Conservation (phyloP, 495 filamentous ascomycete species). For the Xylaria castorea region DNA sequence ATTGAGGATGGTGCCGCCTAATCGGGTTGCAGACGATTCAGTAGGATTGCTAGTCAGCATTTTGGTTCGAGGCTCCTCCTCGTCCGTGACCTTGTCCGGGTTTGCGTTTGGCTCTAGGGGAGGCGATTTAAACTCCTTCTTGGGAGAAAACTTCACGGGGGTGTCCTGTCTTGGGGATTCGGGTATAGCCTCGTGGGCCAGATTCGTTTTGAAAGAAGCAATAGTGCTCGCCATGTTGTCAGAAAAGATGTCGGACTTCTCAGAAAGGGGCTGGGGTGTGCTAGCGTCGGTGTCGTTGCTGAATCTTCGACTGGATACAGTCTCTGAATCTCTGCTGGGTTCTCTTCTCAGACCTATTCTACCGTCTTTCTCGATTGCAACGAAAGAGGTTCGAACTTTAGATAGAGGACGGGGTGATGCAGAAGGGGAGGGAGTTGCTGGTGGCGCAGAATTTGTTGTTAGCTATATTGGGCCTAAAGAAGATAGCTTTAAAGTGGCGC, state of each 20-base stretch:
- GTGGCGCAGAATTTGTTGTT: constrained; percentile 34
- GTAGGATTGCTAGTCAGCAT: constrained; percentile 38
- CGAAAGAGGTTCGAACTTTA: constrained; percentile 84
- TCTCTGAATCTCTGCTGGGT: constrained; percentile 49
- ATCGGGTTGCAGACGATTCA: constrained; percentile 32
- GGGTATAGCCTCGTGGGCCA: constrained; percentile 43
- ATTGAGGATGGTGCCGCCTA: constrained; percentile 29
- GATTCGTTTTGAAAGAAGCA: constrained; percentile 38
- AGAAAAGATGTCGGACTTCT: constrained; percentile 43
- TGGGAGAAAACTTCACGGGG: constrained; percentile 26
- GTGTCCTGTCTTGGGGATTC: constrained; percentile 41
- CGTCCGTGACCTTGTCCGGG: constrained; percentile 42
- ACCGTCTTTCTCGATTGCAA: constrained; percentile 73
- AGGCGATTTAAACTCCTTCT: constrained; percentile 32
- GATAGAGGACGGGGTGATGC: constrained; percentile 68
- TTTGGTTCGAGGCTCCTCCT: constrained; percentile 38
- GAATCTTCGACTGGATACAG: constrained; percentile 43
- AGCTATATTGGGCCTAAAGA: constrained; percentile 32
- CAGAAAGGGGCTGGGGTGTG: constrained; percentile 39
- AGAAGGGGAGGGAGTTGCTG: constrained; percentile 38
- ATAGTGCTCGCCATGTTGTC: constrained; percentile 40
- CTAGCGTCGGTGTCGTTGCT: constrained; percentile 46
- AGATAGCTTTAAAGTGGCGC: constrained; percentile 22
- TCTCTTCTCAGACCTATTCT: constrained; percentile 53
- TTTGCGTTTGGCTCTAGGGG: constrained; percentile 37